Base-by-base conservation (phyloP, 2,329 filamentous ascomycete species). In the Zarea fungicola region DNA sequence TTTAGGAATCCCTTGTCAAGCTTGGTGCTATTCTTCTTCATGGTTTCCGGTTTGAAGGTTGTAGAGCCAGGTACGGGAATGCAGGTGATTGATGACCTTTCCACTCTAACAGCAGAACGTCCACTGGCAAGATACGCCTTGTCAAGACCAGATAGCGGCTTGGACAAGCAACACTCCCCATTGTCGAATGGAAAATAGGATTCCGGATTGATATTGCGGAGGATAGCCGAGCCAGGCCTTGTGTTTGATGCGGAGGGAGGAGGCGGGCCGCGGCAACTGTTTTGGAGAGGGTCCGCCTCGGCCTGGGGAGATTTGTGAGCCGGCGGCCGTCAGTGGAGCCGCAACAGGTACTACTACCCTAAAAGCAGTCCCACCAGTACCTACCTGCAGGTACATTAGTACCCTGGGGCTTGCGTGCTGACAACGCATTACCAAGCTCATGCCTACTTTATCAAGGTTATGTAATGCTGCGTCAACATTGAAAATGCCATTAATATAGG, bases 241-340 rank as follows among this genome's bases (percentile, higher is more conserved):
- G 44, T 9, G 43, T 22, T 28, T 22, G 14, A 25, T 21, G 14
- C 28, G 21, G 26, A 22, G 7, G n/a, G 19, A 11, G 21, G 44
- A 26, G 10, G 44, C 44, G 44, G 44, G 44, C 44, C 44, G 44
- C 44, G 44, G 44, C 26, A 47, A 31, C 35, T 47, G 31, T n/a
- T 32, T 22, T 21, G 26, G 26, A 9, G 31, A 31, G 26, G 44
- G 26, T 32, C 43, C 44, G 35, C 35, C 44, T 47, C 44, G 44
- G 44, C 26, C 32, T 25, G 35, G 44, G 34, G 19, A 16, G 11
- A 39, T 11, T 16, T 39, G 42, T 11, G 14, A 40, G 35, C 23
- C 18, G 26, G n/a, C n/a, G n/a, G 43, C 25, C 19, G 35, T 32
- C 25, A 23, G 34, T 21, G 18, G 18, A 19, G 14, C 19, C 10